A percentile compares a stretch with the other conserved stretches of the same genome.
These are phyloP conservation scores for Trypethelium eluteriae DNA, from an alignment of 495 filamentous ascomycete genomes.

Conservation along the genomic window DNA sequence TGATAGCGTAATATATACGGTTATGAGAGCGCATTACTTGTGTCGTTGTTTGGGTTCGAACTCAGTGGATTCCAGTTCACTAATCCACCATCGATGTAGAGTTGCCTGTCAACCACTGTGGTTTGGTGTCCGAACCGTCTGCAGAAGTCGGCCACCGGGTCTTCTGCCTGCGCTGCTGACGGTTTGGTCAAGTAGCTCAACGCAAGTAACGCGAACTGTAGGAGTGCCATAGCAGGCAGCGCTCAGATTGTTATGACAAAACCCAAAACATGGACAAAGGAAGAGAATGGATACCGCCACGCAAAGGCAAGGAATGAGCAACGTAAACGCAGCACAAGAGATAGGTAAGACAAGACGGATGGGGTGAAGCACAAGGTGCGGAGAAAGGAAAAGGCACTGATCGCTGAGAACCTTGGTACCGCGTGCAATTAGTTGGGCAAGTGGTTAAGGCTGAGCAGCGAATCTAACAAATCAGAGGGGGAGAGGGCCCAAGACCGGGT, in stretches of 20 bases:
- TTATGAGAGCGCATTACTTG: constrained; percentile 31
- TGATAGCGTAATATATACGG: background rate
- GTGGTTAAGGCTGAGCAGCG: constrained; percentile 7
- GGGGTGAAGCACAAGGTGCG: background rate
- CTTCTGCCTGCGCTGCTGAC: constrained; percentile 12
- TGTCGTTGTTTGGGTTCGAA: constrained; percentile 42
- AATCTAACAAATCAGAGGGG: background rate
- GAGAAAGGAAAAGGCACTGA: constrained; percentile 1
- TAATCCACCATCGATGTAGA: constrained; percentile 51
- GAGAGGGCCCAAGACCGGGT: background rate
- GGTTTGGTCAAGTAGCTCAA: background rate
- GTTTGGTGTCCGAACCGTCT: constrained; percentile 47
- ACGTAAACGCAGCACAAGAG: background rate
- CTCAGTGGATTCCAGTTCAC: constrained; percentile 42
- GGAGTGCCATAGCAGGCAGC: constrained; percentile 3
- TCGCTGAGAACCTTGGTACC: background rate
- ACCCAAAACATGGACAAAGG: background rate
- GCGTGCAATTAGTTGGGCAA: background rate
- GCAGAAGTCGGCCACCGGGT: constrained; percentile 45
- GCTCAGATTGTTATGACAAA: background rate
- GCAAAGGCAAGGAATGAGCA: background rate
- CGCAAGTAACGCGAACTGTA: background rate
- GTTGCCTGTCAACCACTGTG: constrained; percentile 42
- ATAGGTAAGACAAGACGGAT: background rate
- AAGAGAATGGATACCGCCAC: background rate